A percentile compares a stretch with the other conserved stretches of the same genome.
Evolutionary conservation across 371 early-diverging fungal genomes (phyloP).

Genomic region (Haplosporangium sp.): DNA sequence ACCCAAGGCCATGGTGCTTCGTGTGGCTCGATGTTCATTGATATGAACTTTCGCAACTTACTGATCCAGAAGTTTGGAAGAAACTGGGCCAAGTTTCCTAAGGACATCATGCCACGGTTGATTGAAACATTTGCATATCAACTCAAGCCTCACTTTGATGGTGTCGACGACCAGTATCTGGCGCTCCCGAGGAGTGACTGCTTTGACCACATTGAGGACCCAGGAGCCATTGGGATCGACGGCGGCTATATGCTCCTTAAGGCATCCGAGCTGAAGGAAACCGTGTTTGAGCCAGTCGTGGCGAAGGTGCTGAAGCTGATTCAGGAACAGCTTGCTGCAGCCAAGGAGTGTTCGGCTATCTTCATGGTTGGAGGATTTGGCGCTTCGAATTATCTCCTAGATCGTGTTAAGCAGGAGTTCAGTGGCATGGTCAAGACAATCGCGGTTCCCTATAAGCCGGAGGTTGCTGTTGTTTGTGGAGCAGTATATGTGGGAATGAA

Average conservation of each 20-base stretch:
- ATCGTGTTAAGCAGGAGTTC: conserved; percentile 55
- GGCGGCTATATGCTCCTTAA: conserved; percentile 62
- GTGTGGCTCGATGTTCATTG: conserved; percentile 68
- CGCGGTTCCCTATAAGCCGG: conserved; percentile 52
- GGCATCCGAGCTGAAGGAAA: conserved; percentile 56
- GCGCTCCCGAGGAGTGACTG: conserved; percentile 63
- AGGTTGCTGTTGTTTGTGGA: conserved; percentile 57
- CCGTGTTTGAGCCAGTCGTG: conserved; percentile 72
- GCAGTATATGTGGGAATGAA: conserved; percentile 57
- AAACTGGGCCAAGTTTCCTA: conserved; percentile 66
- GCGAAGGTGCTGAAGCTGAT: conserved; percentile 68
- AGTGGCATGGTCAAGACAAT: conserved; percentile 30
- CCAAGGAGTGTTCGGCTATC: conserved; percentile 53
- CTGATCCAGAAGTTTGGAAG: conserved; percentile 62
- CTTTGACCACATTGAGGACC: conserved; percentile 61
- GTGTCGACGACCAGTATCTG: conserved; percentile 62
- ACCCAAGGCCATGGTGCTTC: conserved; percentile 69
- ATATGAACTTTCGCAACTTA: conserved; percentile 65
- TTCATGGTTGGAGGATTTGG: conserved; percentile 68
- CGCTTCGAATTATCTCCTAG: conserved; percentile 59
- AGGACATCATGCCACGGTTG: too few species aligned
- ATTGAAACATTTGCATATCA: conserved; percentile 66
- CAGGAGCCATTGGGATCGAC: conserved; percentile 63
- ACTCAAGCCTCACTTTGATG: conserved; percentile 69
- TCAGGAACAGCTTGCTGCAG: conserved; percentile 64